Evolutionary conservation across 768 basidiomycete genomes (phyloP).

Genomic region (Agaricus bisporus): DNA sequence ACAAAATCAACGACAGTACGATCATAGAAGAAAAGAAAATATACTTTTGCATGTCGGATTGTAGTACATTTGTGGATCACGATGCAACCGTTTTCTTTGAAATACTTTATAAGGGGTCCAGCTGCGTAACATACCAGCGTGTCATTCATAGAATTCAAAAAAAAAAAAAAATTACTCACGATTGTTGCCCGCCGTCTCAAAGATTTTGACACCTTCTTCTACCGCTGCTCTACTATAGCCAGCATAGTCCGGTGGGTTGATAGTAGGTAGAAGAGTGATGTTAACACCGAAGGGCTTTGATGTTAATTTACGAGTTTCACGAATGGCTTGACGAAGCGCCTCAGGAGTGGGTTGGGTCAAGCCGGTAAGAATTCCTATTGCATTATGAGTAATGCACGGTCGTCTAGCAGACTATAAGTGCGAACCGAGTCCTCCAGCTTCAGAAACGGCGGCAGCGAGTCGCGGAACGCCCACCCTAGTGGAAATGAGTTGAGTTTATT

Average conservation of each 20-base stretch:
- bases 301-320: constrained; percentile 65
- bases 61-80: constrained; percentile 91
- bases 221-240: constrained; percentile 78
- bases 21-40: background rate
- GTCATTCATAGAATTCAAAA: background rate
- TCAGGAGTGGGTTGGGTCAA: constrained; percentile 85
- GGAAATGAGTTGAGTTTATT: background rate
- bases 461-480: constrained; percentile 73
- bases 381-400: background rate
- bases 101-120: constrained; percentile 69
- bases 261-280: constrained; percentile 81
- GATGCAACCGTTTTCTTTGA: constrained; percentile 72
- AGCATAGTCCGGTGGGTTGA: constrained; percentile 87
- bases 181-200: constrained; percentile 92
- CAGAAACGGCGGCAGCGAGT: constrained; percentile 72
- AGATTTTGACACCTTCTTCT: constrained; percentile 82
- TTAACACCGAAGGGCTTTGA: constrained; percentile 81
- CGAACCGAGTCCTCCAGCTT: constrained; percentile 76
- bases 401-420: background rate
- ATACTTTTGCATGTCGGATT: constrained; percentile 77
- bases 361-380: constrained; percentile 72
- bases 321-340: constrained; percentile 73
- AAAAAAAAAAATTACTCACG: constrained; percentile 39
- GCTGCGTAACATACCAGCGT: constrained; percentile 34
- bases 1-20: background rate